Evolutionary conservation across 306 rosid genomes (phyloP).

Genomic region (Ammopiptanthus mongolicus): DNA sequence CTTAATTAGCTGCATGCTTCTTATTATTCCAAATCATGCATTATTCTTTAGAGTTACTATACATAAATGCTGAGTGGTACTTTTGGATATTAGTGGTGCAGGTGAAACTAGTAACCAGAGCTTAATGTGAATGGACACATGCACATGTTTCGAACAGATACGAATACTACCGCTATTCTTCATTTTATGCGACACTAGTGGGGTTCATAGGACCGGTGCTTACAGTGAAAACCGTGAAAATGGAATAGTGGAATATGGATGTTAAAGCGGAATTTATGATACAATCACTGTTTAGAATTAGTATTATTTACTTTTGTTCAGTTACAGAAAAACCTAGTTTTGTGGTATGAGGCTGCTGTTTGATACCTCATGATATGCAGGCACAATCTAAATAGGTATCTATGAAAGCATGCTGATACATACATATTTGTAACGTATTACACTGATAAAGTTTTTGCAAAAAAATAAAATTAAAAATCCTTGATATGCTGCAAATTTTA

Average conservation of each 20-base stretch:
- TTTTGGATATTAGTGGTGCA: slow-evolving; percentile 41
- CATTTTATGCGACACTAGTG: neutral
- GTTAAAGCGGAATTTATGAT: neutral
- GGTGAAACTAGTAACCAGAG: slow-evolving; percentile 54
- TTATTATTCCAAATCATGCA: neutral
- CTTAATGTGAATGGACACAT: slow-evolving; percentile 37
- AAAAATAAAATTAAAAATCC: neutral
- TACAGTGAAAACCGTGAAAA: neutral
- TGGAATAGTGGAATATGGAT: neutral
- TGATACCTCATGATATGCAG: neutral
- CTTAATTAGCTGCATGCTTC: neutral
- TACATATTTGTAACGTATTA: neutral
- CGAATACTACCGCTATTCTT: neutral
- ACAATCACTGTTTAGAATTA: neutral
- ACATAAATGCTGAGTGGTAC: neutral
- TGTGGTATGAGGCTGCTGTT: neutral
- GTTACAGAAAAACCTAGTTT: neutral
- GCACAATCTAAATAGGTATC: neutral
- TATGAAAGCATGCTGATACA: slow-evolving; percentile 7
- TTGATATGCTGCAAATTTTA: neutral
- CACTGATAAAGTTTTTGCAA: neutral
- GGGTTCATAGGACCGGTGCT: neutral
- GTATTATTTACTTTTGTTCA: neutral
- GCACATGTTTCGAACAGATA: neutral
- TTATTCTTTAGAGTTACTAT: neutral